phyloP scores from a whole-genome alignment of 306 rosid species.

The Lithocarpus polystachyus region DNA sequence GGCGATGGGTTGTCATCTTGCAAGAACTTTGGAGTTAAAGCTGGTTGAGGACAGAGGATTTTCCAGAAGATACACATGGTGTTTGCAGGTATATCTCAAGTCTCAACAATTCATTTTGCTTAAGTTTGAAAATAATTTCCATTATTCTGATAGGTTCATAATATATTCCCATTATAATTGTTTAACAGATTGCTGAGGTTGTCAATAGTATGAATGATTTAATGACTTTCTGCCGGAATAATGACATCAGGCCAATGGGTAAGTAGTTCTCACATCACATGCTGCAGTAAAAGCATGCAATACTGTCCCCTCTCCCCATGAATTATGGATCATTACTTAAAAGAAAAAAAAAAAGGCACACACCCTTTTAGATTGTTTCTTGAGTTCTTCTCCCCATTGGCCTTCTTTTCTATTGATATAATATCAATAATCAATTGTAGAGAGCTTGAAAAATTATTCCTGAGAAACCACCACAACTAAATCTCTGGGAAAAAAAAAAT shows the following conservation, averaged over 20 bases:
- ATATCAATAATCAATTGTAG: conserved; percentile 6
- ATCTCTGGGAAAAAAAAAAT: not conserved
- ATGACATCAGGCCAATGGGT: conserved; percentile 39
- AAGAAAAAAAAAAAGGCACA: not conserved
- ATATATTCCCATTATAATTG: not conserved
- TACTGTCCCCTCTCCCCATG: not conserved
- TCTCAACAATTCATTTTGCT: not conserved
- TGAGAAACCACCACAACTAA: not conserved
- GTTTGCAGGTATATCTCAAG: conserved; percentile 23
- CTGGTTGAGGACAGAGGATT: conserved; percentile 22
- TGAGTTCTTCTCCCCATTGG: not conserved
- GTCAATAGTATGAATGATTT: conserved; percentile 38
- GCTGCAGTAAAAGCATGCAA: not conserved
- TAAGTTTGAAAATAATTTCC: not conserved
- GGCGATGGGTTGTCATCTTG: conserved; percentile 16
- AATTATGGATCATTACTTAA: not conserved
- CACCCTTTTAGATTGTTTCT: no score
- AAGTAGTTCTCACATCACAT: conserved; percentile 7
- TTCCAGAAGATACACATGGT: conserved; percentile 25
- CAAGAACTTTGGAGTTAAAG: conserved; percentile 16
- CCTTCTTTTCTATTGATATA: not conserved
- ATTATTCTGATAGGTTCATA: not conserved
- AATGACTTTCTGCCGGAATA: conserved; percentile 29
- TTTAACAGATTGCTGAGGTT: conserved; percentile 38
- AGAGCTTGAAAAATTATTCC: conserved; percentile 20